Evolutionary conservation across 495 filamentous ascomycete genomes (phyloP).

Genomic region (Cercophora newfieldiana): DNA sequence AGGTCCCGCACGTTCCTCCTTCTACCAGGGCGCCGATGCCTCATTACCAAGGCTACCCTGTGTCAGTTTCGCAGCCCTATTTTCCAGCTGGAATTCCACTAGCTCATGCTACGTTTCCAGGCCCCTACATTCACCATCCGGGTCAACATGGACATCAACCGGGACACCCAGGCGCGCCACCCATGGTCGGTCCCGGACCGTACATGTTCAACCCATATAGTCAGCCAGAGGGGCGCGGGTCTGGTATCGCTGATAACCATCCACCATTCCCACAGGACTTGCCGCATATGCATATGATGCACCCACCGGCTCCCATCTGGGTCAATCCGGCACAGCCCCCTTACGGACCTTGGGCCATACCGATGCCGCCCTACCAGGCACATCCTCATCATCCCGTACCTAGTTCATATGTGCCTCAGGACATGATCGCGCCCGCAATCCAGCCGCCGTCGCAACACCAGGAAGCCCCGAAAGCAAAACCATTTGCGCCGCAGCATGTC

Average conservation of each 20-base stretch:
- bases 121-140: background rate
- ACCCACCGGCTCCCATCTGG: background rate
- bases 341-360: background rate
- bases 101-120: background rate
- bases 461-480: background rate
- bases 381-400: background rate
- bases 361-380: background rate
- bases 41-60: background rate
- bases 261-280: background rate
- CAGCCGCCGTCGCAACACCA: background rate
- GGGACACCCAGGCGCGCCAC: background rate
- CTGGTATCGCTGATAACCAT: background rate
- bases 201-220: background rate
- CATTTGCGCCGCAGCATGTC: background rate
- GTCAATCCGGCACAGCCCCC: background rate
- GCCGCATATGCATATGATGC: background rate
- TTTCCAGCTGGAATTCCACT: background rate
- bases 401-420: background rate
- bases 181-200: background rate
- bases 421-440: background rate
- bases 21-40: background rate
- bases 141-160: background rate
- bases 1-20: background rate
- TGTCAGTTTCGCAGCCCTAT: background rate
- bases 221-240: background rate